Evolutionary conservation across 73 alveolate genomes (phyloP).

Genomic region (Uronychia setigera): DNA sequence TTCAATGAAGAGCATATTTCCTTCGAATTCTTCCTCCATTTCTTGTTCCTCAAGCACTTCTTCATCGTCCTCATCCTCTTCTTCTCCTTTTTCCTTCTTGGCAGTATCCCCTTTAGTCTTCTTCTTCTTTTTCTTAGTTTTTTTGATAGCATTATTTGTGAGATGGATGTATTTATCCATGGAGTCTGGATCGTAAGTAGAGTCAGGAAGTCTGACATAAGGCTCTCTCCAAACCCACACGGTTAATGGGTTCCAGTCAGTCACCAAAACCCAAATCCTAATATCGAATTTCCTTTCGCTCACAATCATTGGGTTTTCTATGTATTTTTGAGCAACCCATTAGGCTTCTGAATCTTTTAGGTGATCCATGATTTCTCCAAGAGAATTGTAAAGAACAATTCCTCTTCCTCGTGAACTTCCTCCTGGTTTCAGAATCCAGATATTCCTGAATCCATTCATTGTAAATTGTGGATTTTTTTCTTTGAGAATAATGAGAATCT

Average conservation of each 20-base stretch:
- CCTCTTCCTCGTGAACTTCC: constrained; percentile 98
- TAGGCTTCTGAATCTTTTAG: constrained; percentile 86
- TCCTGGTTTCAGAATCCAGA: constrained; percentile 99
- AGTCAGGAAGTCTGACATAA: constrained; percentile 96
- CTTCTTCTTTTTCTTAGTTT: constrained; percentile 35
- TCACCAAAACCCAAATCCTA: constrained; percentile 92
- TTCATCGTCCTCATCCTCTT: background rate
- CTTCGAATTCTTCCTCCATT: constrained; percentile 93
- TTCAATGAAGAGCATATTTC: constrained; percentile 96
- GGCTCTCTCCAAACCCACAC: constrained; percentile 94
- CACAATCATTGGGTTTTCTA: constrained; percentile 98
- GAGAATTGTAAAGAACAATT: constrained; percentile 84
- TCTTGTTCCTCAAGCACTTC: constrained; percentile 31
- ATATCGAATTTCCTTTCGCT: constrained; percentile 89
- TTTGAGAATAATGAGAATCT: constrained; percentile 69
- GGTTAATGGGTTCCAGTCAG: constrained; percentile 94
- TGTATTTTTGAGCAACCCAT: constrained; percentile 96
- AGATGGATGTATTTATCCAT: constrained; percentile 94
- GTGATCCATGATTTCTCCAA: constrained; percentile 91
- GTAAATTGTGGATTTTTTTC: constrained; percentile 88
- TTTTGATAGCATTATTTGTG: constrained; percentile 97
- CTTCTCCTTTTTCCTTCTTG: background rate
- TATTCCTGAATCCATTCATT: constrained; percentile 89
- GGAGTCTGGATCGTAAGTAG: constrained; percentile 90
- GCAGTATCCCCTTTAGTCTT: background rate